Evolutionary conservation across 2,329 filamentous ascomycete species (phyloP), one percentile per base, ranked within the genome.

Genomic region (Allantophomopsis cytisporea): DNA sequence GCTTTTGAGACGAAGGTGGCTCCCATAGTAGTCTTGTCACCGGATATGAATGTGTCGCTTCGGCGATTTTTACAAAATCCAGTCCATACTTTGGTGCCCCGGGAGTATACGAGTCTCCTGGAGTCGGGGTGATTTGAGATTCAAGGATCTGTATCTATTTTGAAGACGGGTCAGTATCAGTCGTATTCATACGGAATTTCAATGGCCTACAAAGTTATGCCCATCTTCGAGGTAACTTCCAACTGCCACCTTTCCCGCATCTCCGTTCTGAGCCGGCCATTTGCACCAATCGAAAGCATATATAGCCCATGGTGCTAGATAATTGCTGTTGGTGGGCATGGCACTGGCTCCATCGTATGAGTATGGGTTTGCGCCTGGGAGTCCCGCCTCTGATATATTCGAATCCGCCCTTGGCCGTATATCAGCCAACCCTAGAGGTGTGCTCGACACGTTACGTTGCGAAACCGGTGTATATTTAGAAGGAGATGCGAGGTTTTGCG

Each of bases 241-340:
- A 31, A 98, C 71, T 11, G 91, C 91, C 50, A 98, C 73, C 61
- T 96, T 96, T 31, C 91, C 91, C 3, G 85, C 86, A 45, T 84
- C 80, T 48, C 79, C 79, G 52, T 62, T 78, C 53, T 86, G 76
- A 2, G 89, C 79, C 13, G 83, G 77, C 89, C 91, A 98, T 62
- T 98, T 98, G 66, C 91, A 98, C 91, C 91, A 98, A 63, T 98
- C 91, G 53, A 94, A 89, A 11, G 91, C 89, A 59, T 96, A 98
- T 40, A 94, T 80, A 12, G 87, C 82, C 86, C 91, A 98, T 0
- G 89, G 88, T 4, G 89, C 87, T 46, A 94, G 64, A 56, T 95
- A 94, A 58, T 89, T 95, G 67, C 86, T 94, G 46, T 89, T 93
- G 56, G 83, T 60, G 56, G 80, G 58, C 60, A 75, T 66, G 45